Conservation (phyloP, 2,329 filamentous ascomycete species). For the Alternaria atra region DNA sequence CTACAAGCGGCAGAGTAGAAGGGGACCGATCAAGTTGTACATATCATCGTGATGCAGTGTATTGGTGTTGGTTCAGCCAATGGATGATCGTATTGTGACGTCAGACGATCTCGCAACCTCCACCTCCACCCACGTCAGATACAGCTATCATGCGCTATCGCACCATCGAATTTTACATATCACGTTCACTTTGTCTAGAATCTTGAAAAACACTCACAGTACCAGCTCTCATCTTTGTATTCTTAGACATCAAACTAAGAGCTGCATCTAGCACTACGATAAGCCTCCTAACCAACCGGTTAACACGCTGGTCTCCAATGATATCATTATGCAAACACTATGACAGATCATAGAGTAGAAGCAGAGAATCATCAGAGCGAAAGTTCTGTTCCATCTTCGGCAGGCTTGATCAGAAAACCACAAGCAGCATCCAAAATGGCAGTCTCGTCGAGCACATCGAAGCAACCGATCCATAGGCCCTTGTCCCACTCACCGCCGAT, state of each 20-base stretch:
- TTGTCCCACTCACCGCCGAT: not conserved
- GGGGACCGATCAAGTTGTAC: slow-evolving; percentile 8
- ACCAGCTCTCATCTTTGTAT: not conserved
- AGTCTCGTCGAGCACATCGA: not conserved
- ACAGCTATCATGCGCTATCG: not conserved
- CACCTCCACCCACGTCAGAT: not conserved
- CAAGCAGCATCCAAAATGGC: not conserved
- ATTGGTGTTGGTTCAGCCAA: slow-evolving; percentile 9
- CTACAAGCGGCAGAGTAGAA: slow-evolving; percentile 1
- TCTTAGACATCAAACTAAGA: not conserved
- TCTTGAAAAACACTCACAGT: not conserved
- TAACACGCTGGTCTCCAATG: not conserved
- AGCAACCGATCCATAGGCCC: not conserved
- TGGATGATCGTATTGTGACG: slow-evolving; percentile 15
- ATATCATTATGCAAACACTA: not conserved
- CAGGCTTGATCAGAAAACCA: not conserved
- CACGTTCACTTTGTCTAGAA: not conserved
- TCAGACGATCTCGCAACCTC: slow-evolving; percentile 8
- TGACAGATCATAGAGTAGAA: not conserved
- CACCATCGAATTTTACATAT: not conserved
- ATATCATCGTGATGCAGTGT: slow-evolving; percentile 5
- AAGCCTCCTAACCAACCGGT: not conserved
- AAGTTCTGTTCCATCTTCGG: not conserved
- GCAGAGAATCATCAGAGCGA: not conserved
- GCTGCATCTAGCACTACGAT: not conserved